A percentile compares a stretch with the other conserved stretches of the same genome.
Evolutionary conservation across 345 rosid genomes (phyloP).

Genomic region (Limnanthes douglasii): DNA sequence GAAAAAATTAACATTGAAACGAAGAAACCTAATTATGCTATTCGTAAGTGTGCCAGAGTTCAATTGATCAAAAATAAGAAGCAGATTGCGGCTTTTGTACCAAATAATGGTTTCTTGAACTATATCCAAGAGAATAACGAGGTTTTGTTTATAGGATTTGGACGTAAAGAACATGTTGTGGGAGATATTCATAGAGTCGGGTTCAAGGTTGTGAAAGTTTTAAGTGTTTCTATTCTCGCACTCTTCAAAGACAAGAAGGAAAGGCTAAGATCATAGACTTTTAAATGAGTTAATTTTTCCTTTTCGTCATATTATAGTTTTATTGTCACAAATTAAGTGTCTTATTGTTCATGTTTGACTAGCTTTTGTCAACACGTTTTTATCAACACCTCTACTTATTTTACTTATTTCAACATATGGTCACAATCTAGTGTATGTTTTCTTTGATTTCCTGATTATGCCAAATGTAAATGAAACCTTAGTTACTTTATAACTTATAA

Average conservation of each 20-base stretch:
- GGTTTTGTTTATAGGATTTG: conserved; percentile 68
- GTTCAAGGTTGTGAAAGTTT: conserved; percentile 80
- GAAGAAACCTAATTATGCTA: conserved; percentile 76
- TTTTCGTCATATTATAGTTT: too few relatives aligned
- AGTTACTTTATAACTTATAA: too few relatives aligned
- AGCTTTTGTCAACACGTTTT: too few relatives aligned
- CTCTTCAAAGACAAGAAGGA: conserved; percentile 81
- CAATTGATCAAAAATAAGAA: conserved; percentile 70
- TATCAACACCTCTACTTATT: too few relatives aligned
- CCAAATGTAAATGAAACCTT: too few relatives aligned
- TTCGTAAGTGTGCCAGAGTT: conserved; percentile 68
- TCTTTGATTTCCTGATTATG: too few relatives aligned
- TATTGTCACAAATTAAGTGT: too few relatives aligned
- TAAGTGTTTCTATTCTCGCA: conserved; percentile 66
- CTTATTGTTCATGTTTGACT: too few relatives aligned
- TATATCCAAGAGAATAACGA: conserved; percentile 68
- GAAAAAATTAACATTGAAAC: conserved; percentile 83
- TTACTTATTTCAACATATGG: too few relatives aligned
- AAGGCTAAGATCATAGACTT: conserved; percentile 56
- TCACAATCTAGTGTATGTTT: too few relatives aligned
- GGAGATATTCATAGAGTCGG: conserved; percentile 87
- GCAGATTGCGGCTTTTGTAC: conserved; percentile 74
- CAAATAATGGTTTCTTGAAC: conserved; percentile 71
- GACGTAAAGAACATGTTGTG: conserved; percentile 67
- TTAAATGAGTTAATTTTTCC: too few relatives aligned